Base-by-base conservation (phyloP, 2,329 filamentous ascomycete species). In the Ascochyta fabae region DNA sequence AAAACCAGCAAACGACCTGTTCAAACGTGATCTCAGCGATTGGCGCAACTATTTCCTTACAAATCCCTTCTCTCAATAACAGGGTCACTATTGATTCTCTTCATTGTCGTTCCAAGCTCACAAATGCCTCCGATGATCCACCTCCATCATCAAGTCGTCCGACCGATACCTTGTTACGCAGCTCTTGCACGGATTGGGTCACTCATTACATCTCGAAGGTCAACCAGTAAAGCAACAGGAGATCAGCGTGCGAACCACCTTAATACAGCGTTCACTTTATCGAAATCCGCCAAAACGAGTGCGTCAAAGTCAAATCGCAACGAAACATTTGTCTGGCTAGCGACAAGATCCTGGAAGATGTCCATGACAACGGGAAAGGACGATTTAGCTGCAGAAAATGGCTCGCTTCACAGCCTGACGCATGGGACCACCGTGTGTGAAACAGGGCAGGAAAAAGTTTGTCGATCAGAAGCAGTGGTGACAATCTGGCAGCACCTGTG, bases 401-500 rank as follows among this genome's bases (percentile, higher is more conserved):
- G 22, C 22, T 27, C 26, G 12, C 34, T n/a, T 27, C 22, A 13
- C 2, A 33, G 31, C 26, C 26, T 22, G 29, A 16, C 16, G 13
- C 19, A 8, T 10, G 26, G 26, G 6, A 36, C 6, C 16, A 53
- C 12, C 23, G 5, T 23, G 16, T 2, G 16, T 9, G 4, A 6
- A 4, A 23, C 35, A 40, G n/a, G 29, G 1, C 33, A 48, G 35
- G 19, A 7, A 9, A 35, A 7, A 6, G 29, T 15, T 16, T 22
- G 9, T 23, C 19, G 33, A 19, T 27, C 29, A 4, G 44, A 47
- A 36, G 43, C 55, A 5, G 40, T 53, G 12, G 40, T 59, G 16
- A 64, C 62, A 0, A 48, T 64, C n/a, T 67, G 65, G 65, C 46
- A 62, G 26, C 52, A 66, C 42, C 27, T 67, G 27, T 69, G 62